Percentiles rank a stretch among this genome's conserved stretches.
phyloP scores from a whole-genome alignment of 2,329 filamentous ascomycete genomes.

The Ascochyta koolunga region DNA sequence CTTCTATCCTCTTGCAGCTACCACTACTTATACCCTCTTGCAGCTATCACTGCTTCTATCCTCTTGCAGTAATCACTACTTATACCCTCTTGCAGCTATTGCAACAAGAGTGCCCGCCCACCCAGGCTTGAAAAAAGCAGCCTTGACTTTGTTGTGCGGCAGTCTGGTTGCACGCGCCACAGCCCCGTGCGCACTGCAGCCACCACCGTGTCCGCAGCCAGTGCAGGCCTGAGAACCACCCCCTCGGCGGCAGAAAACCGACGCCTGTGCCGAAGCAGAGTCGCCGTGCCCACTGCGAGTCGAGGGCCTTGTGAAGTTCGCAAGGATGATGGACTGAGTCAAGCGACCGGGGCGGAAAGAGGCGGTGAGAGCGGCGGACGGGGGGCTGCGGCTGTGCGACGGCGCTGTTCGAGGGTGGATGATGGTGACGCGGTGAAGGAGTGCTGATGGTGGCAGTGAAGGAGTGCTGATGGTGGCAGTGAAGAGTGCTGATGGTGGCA shows the following conservation, averaged over 20 bases:
- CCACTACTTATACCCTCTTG: not conserved
- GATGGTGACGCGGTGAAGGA: too few relatives aligned
- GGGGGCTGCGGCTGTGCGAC: too few relatives aligned
- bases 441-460: too few relatives aligned
- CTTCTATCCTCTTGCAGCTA: not conserved
- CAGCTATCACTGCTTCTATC: not conserved
- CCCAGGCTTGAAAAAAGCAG: not conserved
- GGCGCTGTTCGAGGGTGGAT: too few relatives aligned
- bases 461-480: too few relatives aligned
- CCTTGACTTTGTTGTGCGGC: not conserved
- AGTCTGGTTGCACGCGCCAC: not conserved
- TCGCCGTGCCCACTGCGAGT: not conserved
- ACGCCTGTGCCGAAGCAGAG: not conserved
- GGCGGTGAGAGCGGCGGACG: too few relatives aligned
- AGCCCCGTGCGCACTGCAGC: not conserved
- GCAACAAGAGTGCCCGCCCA: not conserved
- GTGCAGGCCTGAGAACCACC: slow-evolving; percentile 1
- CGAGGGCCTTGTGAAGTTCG: slow-evolving; percentile 7
- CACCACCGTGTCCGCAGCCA: not conserved
- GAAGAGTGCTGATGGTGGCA: too few relatives aligned
- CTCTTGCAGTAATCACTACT: not conserved
- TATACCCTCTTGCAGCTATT: not conserved
- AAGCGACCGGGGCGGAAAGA: not conserved
- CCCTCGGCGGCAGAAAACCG: not conserved
- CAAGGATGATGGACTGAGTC: slow-evolving; percentile 4